Evolutionary conservation across 257 asterid species (phyloP), one percentile per base, ranked within the genome.

Genomic region (Marsdenia floribunda): DNA sequence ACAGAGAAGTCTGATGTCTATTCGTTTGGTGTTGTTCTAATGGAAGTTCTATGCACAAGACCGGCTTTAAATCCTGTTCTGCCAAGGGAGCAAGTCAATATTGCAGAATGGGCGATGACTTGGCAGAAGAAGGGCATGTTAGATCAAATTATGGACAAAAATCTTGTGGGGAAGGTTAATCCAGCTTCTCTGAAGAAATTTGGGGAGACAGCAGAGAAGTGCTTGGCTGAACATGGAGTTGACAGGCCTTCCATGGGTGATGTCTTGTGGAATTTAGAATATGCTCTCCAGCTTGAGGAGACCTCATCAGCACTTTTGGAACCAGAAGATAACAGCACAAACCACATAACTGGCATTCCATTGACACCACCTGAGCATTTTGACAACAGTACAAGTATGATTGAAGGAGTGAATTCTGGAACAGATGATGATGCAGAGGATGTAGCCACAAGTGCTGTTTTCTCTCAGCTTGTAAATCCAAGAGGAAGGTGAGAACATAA

Each of bases 191-290:
- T 85, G n/a, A 85, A 85, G 78, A 85, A 85, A 77, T 85, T 75
- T 2, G 86, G 86, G 40, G 88, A 85, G 76, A 85, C 86, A 47
- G 86, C 88, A 21, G 88, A 82, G 50, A 85, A 85, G 50, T 82
- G 88, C 75, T 57, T 85, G 67, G 83, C 88, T 59, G 88, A 85
- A 74, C 72, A 85, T 19, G 88, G 88, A 35, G 88, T 76, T 74
- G 88, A 85, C 47, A 80, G 88, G 76, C 88, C 88, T 77, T 85
- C 88, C 3, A 85, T 85, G 88, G 88, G 88, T 14, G 88, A 85
- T n/a, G 86, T 85, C 18, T 67, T 85, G 18, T 85, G 88, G 88
- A 85, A 85, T 24, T 65, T 85, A 5, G 88, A 85, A 76, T 85
- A 85, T 6, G 83, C 86, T 24, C 82, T 85, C 65, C 88, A 85